Evolutionary conservation across 805 yeast genomes (phyloP), one percentile per base, ranked within the genome.

Genomic region (Candida pseudoglaebosa): DNA sequence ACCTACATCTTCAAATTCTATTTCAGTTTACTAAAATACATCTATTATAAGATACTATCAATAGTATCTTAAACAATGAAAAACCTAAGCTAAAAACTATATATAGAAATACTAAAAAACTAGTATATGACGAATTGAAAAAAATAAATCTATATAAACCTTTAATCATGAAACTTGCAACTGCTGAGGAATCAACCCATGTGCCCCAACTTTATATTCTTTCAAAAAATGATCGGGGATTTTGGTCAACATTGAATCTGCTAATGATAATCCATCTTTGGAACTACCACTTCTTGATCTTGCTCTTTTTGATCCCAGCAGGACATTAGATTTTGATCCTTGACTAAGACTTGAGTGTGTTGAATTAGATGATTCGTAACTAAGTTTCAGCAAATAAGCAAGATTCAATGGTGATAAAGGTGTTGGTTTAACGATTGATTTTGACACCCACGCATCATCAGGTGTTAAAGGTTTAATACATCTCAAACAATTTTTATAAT

Each of bases 371-470:
- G 28, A 15, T 4, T 35, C 33, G 42, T 53, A 54, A 37, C 52
- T 51, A 24, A 51, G 40, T 30, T 39, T 48, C 26, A 45, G 42
- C 34, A 54, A 42, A 39, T 57, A 54, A 3, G 50, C 40, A 21
- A 55, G 42, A 32, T 49, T 57, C 32, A 57, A 43, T 8, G 64
- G 62, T 4, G 62, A 62, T 49, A 53, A 40, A 4, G 57, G 45
- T 2, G 70, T 54, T 2, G 71, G 68, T 43, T 65, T 65, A 22
- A 70, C 66, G 15, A 75, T 47, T 21, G 63, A 52, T 47, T 67
- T 74, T 32, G 77, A 75, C 16, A 71, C 56, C 84, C 84, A 79
- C 6, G 65, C 47, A 31, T 77, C 80, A 32, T 73, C 77, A 43
- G 65, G 64, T 1, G 71, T 62, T 38, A 79, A 60, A 3, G 81